Base-by-base conservation (phyloP, 2,329 filamentous ascomycete genomes). In the Fusarium fujikuroi region DNA sequence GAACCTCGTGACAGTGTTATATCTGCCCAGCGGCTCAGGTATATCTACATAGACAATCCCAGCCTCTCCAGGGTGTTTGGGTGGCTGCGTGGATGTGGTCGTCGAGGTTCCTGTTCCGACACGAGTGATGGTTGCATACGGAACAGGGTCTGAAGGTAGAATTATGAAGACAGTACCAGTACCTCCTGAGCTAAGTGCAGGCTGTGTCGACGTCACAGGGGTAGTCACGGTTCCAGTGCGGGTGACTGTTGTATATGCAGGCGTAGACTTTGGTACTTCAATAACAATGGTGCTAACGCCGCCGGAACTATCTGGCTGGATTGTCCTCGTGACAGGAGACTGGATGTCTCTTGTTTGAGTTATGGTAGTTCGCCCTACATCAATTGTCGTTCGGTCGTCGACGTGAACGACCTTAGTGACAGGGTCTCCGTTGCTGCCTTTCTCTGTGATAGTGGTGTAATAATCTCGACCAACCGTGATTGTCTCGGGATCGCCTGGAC, bases 91-190 rank as follows among this genome's bases (percentile, higher is more conserved):
- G 25, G 25, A 28, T 28, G 25, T 28, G 25, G 25, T 28, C 7
- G 7, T 28, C 25, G 25, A 28, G 25, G 25, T 28, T 28, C 25
- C 25, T 28, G 25, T 28, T 28, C 25, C 25, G 25, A 28, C 25
- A 28, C 63, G 65, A 19, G 54, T 68, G 3, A 68, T 9, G 6
- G 65, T 68, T 7, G 12, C 47, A 28, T 68, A 68, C 7, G 39
- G 14, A 9, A 28, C 10, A 2, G 56, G 30, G 1, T 43, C 19
- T 0, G 63, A 30, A 30, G 28, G 28, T 28, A 28, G 7, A 8
- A 28, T 28, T 7, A 28, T 8, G 28, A 8, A 8, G 7, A 28
- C 28, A 7, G 28, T 28, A 7, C 28, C 28, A 2, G 63, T 53
- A 2, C 23, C 40, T 1, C 34, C 23, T 3, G 65, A 28, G n/a